These are phyloP conservation scores for Nevesoporus exiguus DNA, from an alignment of 768 basidiomycete genomes.

Conservation along the genomic window DNA sequence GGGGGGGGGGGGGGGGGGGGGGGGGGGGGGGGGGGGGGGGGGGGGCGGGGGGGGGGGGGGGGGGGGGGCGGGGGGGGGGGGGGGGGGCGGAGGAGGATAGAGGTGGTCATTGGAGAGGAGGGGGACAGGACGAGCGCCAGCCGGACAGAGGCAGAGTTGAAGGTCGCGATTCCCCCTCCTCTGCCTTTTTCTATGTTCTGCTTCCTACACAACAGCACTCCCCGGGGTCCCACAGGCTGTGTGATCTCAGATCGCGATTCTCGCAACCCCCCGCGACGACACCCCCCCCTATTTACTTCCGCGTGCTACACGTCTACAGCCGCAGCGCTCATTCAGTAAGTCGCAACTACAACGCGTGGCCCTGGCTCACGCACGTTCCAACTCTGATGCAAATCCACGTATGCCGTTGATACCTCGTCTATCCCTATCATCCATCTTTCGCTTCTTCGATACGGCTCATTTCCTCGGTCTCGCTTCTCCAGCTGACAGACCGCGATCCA, in stretches of 20 bases:
- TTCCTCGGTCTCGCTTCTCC: background rate
- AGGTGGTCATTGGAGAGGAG: constrained; percentile 15
- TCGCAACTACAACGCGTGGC: background rate
- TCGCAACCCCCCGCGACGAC: constrained; percentile 1
- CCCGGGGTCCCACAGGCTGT: constrained; percentile 24
- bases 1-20: constrained; percentile 21
- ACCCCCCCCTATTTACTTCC: constrained; percentile 8
- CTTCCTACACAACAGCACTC: constrained; percentile 5
- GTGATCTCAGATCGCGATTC: constrained; percentile 20
- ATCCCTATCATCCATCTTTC: background rate
- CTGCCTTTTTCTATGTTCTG: constrained; percentile 14
- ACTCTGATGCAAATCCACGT: background rate
- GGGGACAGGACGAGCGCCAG: constrained; percentile 10
- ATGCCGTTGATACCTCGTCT: background rate
- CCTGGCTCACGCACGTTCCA: background rate
- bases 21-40: constrained; percentile 11
- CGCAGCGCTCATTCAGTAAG: background rate
- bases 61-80: background rate
- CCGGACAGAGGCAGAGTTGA: background rate
- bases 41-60: background rate
- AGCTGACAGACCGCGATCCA: background rate
- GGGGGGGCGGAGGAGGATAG: constrained; percentile 23
- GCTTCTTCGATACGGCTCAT: background rate
- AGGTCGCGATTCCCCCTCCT: background rate
- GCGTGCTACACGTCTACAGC: background rate